A percentile compares a stretch with the other conserved stretches of the same genome.
Conservation (phyloP, 2,329 filamentous ascomycete species). For the Coniella vitis region DNA sequence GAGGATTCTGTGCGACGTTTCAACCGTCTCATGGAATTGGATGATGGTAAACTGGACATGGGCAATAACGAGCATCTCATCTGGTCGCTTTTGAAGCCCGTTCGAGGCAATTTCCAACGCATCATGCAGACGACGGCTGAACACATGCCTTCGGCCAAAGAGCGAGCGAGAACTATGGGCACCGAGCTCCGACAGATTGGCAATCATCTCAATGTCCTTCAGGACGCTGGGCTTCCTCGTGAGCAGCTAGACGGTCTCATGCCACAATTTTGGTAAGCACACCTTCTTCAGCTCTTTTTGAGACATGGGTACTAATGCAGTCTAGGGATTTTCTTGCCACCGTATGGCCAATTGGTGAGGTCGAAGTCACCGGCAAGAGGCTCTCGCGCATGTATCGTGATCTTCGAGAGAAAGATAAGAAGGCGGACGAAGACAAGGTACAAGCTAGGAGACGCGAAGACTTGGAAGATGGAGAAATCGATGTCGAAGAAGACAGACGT, state of each 20-base stretch:
- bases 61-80: constrained; percentile 29
- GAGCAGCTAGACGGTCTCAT: constrained; percentile 28
- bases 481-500: constrained; percentile 29
- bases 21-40: constrained; percentile 30
- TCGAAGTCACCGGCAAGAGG: constrained; percentile 29
- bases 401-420: constrained; percentile 27
- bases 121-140: constrained; percentile 29
- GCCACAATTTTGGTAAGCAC: constrained; percentile 30
- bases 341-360: constrained; percentile 32
- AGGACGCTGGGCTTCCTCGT: constrained; percentile 24
- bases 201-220: constrained; percentile 28
- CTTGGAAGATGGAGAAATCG: constrained; percentile 32
- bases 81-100: constrained; percentile 32
- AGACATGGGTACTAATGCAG: constrained; percentile 16
- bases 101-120: constrained; percentile 29
- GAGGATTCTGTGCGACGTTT: constrained; percentile 30
- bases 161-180: constrained; percentile 30
- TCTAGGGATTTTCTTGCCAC: constrained; percentile 32
- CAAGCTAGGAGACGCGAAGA: constrained; percentile 24
- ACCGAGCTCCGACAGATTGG: constrained; percentile 30
- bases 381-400: constrained; percentile 31
- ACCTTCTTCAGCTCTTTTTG: neutral
- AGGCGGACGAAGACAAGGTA: constrained; percentile 21
- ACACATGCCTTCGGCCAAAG: constrained; percentile 24
- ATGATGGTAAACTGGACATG: constrained; percentile 28